Evolutionary conservation across 441 rosid genomes (phyloP).

Genomic region (Corymbia calophylla): DNA sequence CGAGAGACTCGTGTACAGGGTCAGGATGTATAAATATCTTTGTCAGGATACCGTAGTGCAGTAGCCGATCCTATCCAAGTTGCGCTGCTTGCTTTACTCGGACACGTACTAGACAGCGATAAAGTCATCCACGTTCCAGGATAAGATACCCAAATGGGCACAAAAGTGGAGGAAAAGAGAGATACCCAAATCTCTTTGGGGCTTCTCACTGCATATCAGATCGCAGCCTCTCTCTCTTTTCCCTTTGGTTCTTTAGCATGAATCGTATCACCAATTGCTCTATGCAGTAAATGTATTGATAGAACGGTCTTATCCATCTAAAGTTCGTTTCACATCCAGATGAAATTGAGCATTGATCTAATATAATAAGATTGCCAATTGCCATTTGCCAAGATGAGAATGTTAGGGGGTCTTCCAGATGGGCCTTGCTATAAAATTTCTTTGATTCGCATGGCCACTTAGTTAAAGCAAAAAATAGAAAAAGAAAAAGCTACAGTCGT

Average conservation of each 20-base stretch:
- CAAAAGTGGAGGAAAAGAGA: neutral
- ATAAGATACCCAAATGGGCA: conserved; percentile 24
- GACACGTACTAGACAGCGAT: conserved; percentile 12
- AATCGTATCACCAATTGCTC: neutral
- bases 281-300: neutral
- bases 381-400: neutral
- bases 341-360: neutral
- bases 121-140: conserved; percentile 8
- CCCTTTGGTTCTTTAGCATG: neutral
- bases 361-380: neutral
- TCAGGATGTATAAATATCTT: neutral
- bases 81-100: conserved; percentile 20
- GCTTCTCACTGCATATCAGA: neutral
- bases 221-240: neutral
- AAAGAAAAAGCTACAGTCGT: neutral
- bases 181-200: conserved; percentile 2
- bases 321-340: neutral
- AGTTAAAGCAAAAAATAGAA: neutral
- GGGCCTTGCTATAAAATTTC: neutral
- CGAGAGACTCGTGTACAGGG: neutral
- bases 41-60: neutral
- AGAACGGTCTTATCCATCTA: neutral
- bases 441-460: neutral
- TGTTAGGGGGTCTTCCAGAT: neutral
- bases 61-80: neutral